Evolutionary conservation across 1,284 basidiomycete genomes (phyloP).

Genomic region (Marasmius oreades): DNA sequence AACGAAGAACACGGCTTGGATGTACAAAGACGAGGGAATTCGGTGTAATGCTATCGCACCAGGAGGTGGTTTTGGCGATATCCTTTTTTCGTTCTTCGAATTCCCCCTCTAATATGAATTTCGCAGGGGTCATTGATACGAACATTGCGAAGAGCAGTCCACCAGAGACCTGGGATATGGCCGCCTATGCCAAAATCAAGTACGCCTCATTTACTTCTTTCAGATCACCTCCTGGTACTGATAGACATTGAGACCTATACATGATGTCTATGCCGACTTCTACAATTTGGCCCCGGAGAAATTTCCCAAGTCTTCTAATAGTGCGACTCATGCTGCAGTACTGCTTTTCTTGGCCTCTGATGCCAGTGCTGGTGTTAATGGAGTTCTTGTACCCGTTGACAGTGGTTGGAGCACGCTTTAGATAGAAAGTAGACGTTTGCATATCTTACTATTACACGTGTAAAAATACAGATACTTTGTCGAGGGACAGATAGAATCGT

Average conservation of each 20-base stretch:
- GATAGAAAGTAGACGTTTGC: not conserved
- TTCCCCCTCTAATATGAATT: not conserved
- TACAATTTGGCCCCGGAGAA: not conserved
- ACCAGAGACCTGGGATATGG: not conserved
- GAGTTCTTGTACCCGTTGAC: constrained; percentile 1
- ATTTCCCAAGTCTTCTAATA: not conserved
- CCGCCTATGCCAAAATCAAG: not conserved
- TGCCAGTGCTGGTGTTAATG: not conserved
- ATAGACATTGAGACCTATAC: not conserved
- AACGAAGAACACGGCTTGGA: constrained; percentile 20
- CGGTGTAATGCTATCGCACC: constrained; percentile 18
- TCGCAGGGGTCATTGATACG: constrained; percentile 1
- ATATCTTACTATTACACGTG: not conserved
- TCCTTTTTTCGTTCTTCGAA: not conserved
- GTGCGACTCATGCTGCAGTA: not conserved
- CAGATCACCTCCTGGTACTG: not conserved
- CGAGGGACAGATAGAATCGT: not conserved
- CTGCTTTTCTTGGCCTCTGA: constrained; percentile 6
- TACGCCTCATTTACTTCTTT: not conserved
- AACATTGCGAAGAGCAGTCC: constrained; percentile 1
- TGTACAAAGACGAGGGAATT: constrained; percentile 17
- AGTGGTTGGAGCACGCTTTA: constrained; percentile 1
- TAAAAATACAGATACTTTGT: not conserved
- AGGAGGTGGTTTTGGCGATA: constrained; percentile 2
- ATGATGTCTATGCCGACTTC: not conserved